Evolutionary conservation across 345 rosid genomes (phyloP), one percentile per base, ranked within the genome.

Genomic region (Pistacia integerrima): DNA sequence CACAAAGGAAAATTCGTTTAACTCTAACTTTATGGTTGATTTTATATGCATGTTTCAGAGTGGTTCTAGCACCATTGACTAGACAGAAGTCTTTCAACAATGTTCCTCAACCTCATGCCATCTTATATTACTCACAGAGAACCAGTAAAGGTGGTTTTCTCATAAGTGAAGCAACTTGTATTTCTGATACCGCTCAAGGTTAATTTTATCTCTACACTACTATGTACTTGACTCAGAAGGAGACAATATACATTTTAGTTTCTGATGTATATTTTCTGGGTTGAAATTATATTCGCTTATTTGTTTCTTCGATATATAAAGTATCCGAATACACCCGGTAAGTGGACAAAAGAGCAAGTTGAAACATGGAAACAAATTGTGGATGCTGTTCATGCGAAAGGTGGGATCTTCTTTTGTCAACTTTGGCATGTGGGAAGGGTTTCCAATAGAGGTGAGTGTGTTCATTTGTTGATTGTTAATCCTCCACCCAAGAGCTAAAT

Each of bases 51-150:
- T 28, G 8, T 84, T 69, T 13, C 86, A 91, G 94, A 80, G 78
- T 87, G 75, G 89, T 89, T 69, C 74, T 90, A n/a, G 93, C 92
- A 25, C 90, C 97, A 2, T 59, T 92, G 82, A 84, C 91, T 2
- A 84, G 93, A 54, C 82, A 82, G 67, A 87, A 93, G 79, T 90
- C 92, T 2, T 85, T 79, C 69, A 69, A 76, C 48, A 87, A 82
- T 66, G 88, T 90, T 71, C 96, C 96, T 71, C 93, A 88, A 81
- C 91, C 91, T 10, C 96, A 90, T 58, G 96, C 97, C 38, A 67
- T 85, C 11, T 77, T 91, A 22, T 90, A 93, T 66, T 93, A 91
- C 69, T 87, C 94, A 20, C 97, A 93, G 60, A 85, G 97, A 84
- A 36, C 92, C 7, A 73, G 87, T 0, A 76, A 82, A 60, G 94